Evolutionary conservation across 306 rosid genomes (phyloP).

Genomic region (Vigna angularis): DNA sequence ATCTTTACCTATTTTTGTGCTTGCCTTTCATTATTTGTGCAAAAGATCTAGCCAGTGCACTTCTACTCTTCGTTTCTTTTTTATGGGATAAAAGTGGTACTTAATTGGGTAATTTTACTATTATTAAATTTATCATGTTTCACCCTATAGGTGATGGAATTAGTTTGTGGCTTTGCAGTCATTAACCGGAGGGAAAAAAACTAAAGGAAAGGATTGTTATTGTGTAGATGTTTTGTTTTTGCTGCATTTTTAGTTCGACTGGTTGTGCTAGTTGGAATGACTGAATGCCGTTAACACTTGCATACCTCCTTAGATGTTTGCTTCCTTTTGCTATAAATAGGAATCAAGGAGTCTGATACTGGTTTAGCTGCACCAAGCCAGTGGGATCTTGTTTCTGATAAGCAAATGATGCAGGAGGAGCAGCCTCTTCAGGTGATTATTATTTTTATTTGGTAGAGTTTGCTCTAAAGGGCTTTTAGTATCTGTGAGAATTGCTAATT

Average conservation of each 20-base stretch:
- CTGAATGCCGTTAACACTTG: constrained; percentile 10
- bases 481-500: constrained; percentile 32
- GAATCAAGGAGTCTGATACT: constrained; percentile 99
- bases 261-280: constrained; percentile 27
- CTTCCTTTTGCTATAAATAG: constrained; percentile 48
- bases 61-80: not conserved
- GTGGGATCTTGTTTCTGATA: constrained; percentile 99
- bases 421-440: constrained; percentile 91
- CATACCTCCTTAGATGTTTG: constrained; percentile 33
- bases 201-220: constrained; percentile 13
- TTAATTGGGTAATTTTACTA: constrained; percentile 17
- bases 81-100: constrained; percentile 6
- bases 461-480: constrained; percentile 1
- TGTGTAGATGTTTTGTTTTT: constrained; percentile 20
- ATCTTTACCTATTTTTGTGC: not conserved
- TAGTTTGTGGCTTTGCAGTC: constrained; percentile 9
- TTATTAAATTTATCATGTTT: not conserved
- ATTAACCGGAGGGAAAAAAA: not conserved
- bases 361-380: constrained; percentile 99
- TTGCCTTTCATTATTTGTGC: too few species aligned
- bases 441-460: not conserved
- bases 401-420: constrained; percentile 99
- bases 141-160: not conserved
- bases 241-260: not conserved
- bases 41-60: not conserved